Percentiles rank a stretch among this genome's conserved stretches.
phyloP scores from a whole-genome alignment of 192 early-diverging fungal species.

The Coemansia reversa region DNA sequence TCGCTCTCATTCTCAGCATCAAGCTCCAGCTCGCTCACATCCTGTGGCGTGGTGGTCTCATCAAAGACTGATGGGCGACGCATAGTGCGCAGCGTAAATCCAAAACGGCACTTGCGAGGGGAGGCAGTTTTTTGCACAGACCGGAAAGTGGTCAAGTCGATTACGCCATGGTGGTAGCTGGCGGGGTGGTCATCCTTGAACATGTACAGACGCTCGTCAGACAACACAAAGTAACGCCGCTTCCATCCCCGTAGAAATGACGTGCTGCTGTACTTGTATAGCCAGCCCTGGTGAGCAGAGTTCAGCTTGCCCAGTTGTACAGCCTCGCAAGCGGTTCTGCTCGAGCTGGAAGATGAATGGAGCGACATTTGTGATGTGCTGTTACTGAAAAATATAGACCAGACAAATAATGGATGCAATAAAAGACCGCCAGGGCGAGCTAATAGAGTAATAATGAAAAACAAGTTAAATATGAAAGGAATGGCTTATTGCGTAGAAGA shows the following conservation, averaged over 20 bases:
- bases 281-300: constrained; percentile 42
- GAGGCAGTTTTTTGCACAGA: constrained; percentile 41
- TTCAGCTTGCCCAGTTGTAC: constrained; percentile 39
- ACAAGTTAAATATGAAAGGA: too few species aligned
- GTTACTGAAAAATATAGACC: too few species aligned
- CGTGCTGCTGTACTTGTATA: constrained; percentile 41
- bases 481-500: not conserved
- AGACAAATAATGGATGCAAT: too few species aligned
- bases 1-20: constrained; percentile 35
- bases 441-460: too few species aligned
- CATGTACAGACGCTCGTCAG: constrained; percentile 48
- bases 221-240: constrained; percentile 46
- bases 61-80: constrained; percentile 51
- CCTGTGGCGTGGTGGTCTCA: constrained; percentile 14
- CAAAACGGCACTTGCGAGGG: constrained; percentile 46
- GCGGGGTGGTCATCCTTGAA: constrained; percentile 35
- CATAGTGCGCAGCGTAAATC: constrained; percentile 35
- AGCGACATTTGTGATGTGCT: constrained; percentile 16
- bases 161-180: constrained; percentile 22
- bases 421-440: too few species aligned
- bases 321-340: constrained; percentile 29
- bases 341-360: constrained; percentile 29
- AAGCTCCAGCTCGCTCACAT: constrained; percentile 48
- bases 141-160: constrained; percentile 44
- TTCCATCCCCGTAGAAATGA: constrained; percentile 44